A percentile compares a stretch with the other conserved stretches of the same genome.
Conservation (phyloP, 352 stramenopile species). For the Peronosclerospora sorghi region DNA sequence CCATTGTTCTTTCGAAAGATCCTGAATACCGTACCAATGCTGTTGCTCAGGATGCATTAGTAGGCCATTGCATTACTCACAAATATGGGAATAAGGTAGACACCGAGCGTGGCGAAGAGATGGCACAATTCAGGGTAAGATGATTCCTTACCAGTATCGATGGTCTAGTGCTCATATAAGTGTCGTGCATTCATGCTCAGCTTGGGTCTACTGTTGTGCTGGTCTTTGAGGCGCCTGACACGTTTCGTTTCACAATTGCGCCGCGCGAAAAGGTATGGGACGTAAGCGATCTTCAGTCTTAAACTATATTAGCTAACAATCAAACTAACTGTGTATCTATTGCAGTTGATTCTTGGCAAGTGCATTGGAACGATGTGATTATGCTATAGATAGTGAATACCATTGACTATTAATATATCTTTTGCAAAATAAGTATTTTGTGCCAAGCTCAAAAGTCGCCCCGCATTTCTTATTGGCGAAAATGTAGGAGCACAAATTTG, state of each 20-base stretch:
- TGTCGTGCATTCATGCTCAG: conserved; percentile 14
- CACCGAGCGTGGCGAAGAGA: conserved; percentile 47
- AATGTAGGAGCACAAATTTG: too few relatives aligned
- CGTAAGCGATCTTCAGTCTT: too few relatives aligned
- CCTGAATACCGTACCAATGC: conserved; percentile 58
- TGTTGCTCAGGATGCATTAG: conserved; percentile 35
- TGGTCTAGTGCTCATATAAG: conserved; percentile 1
- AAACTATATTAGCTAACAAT: not conserved
- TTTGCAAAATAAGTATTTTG: too few relatives aligned
- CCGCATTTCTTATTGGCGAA: too few relatives aligned
- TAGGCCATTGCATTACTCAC: conserved; percentile 45
- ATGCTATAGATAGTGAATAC: too few relatives aligned
- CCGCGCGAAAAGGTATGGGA: conserved; percentile 58
- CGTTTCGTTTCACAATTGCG: conserved; percentile 66
- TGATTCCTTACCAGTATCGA: not conserved
- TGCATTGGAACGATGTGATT: conserved; percentile 24
- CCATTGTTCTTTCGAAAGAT: conserved; percentile 62
- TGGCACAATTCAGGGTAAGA: conserved; percentile 69
- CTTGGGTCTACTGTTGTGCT: conserved; percentile 80
- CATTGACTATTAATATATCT: not conserved
- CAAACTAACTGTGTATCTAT: not conserved
- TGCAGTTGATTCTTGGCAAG: conserved; percentile 30
- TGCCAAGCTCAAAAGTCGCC: too few relatives aligned
- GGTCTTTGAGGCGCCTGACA: conserved; percentile 68
- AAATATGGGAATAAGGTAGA: conserved; percentile 30